phyloP scores from a whole-genome alignment of 2,329 filamentous ascomycete species.

The Sarocladium oryzae region DNA sequence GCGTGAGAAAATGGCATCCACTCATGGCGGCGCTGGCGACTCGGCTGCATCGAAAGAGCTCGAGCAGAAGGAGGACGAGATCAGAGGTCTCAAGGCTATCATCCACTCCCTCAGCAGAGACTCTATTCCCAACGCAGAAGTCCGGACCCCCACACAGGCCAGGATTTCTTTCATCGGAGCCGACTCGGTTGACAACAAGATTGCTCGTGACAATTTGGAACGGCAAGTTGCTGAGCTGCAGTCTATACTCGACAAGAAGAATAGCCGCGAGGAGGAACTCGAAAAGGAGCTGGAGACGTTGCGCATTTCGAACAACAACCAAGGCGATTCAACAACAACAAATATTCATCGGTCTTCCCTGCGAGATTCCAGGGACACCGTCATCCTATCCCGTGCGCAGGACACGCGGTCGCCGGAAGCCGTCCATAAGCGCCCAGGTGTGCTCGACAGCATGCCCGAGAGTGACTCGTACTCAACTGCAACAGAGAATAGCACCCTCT shows the following conservation, averaged over 20 bases:
- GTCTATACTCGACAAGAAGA: conserved; percentile 65
- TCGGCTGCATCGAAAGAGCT: conserved; percentile 62
- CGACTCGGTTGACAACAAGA: conserved; percentile 24
- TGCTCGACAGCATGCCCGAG: conserved; percentile 63
- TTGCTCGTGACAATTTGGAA: conserved; percentile 60
- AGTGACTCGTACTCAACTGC: conserved; percentile 63
- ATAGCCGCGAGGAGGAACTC: conserved; percentile 71
- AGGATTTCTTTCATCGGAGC: conserved; percentile 27
- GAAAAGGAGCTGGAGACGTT: conserved; percentile 71
- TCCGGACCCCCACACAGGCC: conserved; percentile 22
- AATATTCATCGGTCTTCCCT: conserved; percentile 43
- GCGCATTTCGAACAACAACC: conserved; percentile 36
- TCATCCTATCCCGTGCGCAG: conserved; percentile 48
- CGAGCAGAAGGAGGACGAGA: conserved; percentile 94
- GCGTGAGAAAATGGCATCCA: conserved; percentile 61
- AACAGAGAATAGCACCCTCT: conserved; percentile 68
- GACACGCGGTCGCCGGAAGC: conserved; percentile 41
- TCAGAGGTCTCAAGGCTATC: conserved; percentile 92
- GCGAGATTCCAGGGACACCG: conserved; percentile 60
- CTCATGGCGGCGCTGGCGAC: conserved; percentile 27
- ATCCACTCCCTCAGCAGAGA: conserved; percentile 91
- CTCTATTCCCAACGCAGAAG: conserved; percentile 42
- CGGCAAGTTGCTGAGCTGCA: conserved; percentile 75
- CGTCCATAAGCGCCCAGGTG: conserved; percentile 37
- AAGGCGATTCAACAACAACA: conserved; percentile 29